These are phyloP conservation scores for Globisporangium paddicum DNA, from an alignment of 352 stramenopile species.

Conservation along the genomic window DNA sequence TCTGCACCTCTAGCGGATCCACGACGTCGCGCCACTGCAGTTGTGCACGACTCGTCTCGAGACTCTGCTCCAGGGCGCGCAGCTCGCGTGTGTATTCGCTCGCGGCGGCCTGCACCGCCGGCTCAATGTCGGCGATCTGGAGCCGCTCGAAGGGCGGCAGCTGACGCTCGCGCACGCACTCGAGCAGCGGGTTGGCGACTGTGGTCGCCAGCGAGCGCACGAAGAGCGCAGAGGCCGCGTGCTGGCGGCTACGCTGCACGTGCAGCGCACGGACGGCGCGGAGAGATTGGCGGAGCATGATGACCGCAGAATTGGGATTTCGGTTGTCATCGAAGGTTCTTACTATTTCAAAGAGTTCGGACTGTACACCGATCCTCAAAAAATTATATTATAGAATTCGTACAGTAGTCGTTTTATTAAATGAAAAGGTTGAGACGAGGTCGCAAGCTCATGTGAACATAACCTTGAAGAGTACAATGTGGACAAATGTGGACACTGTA, in stretches of 20 bases:
- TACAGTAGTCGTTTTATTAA: too few relatives aligned
- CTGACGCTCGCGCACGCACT: slow-evolving; percentile 48
- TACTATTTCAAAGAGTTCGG: neutral
- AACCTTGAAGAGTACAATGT: too few relatives aligned
- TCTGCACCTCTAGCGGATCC: slow-evolving; percentile 90
- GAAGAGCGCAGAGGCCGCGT: neutral
- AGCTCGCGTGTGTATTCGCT: slow-evolving; percentile 47
- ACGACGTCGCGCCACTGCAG: slow-evolving; percentile 87
- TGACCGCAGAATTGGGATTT: neutral
- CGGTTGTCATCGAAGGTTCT: neutral
- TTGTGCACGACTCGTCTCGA: slow-evolving; percentile 17
- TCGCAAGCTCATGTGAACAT: neutral
- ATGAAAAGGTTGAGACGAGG: too few relatives aligned
- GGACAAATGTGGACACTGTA: too few relatives aligned
- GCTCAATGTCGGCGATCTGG: slow-evolving; percentile 53
- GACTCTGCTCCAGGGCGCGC: slow-evolving; percentile 33
- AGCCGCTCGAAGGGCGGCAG: slow-evolving; percentile 70
- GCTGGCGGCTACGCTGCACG: neutral
- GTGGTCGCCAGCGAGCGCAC: slow-evolving; percentile 2
- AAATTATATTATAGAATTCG: too few relatives aligned
- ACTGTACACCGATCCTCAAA: neutral
- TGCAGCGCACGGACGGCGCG: slow-evolving; percentile 1
- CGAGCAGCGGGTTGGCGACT: slow-evolving; percentile 42
- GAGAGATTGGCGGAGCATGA: slow-evolving; percentile 5
- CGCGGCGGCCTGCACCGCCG: slow-evolving; percentile 48